Percentiles rank a stretch among this genome's conserved stretches.
Evolutionary conservation across 257 asterid species (phyloP).

Genomic region (Solanum boliviense): DNA sequence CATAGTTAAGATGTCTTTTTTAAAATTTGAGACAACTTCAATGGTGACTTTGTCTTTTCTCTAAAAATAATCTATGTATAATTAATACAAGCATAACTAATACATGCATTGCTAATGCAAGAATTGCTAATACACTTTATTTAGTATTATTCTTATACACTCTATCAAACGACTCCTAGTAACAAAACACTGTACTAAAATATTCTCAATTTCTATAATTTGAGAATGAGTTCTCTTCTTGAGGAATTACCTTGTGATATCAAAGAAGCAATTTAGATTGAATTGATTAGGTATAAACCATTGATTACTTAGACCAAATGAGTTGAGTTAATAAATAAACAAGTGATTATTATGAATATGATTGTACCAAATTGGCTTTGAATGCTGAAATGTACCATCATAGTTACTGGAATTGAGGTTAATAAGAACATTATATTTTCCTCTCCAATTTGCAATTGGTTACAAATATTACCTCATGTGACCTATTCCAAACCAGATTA

Average conservation of each 20-base stretch:
- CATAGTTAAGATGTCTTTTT: too few relatives aligned
- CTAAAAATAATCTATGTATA: too few relatives aligned
- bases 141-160: too few relatives aligned
- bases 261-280: too few relatives aligned
- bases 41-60: too few relatives aligned
- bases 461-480: slow-evolving; percentile 30
- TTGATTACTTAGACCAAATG: background rate
- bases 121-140: too few relatives aligned
- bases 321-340: background rate
- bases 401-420: background rate
- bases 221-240: too few relatives aligned
- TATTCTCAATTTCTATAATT: background rate
- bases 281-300: too few relatives aligned
- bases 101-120: too few relatives aligned
- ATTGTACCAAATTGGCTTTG: background rate
- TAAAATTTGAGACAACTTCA: too few relatives aligned
- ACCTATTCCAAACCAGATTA: slow-evolving; percentile 11
- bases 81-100: too few relatives aligned
- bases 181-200: background rate
- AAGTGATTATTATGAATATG: background rate
- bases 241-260: background rate
- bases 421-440: background rate
- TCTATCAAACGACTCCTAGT: too few relatives aligned
- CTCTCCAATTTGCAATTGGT: background rate
- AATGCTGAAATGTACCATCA: background rate